phyloP scores from a whole-genome alignment of 305 asterid species.

The Fraxinus nigra region DNA sequence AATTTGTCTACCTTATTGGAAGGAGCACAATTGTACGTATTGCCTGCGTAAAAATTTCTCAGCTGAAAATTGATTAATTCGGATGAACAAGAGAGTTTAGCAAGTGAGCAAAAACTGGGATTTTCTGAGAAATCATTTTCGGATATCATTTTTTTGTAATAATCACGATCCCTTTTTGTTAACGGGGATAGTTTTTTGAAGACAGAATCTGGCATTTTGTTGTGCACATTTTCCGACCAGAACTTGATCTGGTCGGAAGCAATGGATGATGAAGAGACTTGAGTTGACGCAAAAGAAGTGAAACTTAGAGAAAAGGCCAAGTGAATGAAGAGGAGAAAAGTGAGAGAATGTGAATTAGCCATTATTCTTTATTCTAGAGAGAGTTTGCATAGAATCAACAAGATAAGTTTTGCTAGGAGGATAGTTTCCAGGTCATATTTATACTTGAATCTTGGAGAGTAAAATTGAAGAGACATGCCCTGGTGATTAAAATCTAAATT shows the following conservation, averaged over 20 bases:
- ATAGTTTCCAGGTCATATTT: background rate
- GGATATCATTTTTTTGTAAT: constrained; percentile 16
- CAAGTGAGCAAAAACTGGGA: constrained; percentile 30
- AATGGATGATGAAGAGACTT: constrained; percentile 9
- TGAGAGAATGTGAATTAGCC: background rate
- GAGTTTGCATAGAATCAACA: background rate
- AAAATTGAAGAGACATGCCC: too few species aligned
- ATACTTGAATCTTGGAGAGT: background rate
- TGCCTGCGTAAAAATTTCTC: too few species aligned
- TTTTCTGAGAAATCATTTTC: constrained; percentile 1
- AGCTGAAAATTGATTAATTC: too few species aligned
- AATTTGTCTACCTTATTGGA: too few species aligned
- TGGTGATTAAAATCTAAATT: too few species aligned
- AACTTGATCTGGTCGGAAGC: constrained; percentile 28
- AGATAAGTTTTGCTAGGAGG: background rate
- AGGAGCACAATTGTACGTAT: background rate
- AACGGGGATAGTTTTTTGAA: constrained; percentile 34
- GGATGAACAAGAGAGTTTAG: constrained; percentile 29
- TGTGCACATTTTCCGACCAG: constrained; percentile 37
- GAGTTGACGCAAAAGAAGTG: background rate
- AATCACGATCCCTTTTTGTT: constrained; percentile 1
- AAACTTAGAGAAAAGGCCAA: background rate
- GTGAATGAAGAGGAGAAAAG: background rate
- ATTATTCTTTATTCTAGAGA: background rate
- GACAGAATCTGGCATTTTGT: constrained; percentile 29